Evolutionary conservation across 2,329 filamentous ascomycete genomes (phyloP), one percentile per base, ranked within the genome.

Genomic region (Nannizziopsis barbatae): DNA sequence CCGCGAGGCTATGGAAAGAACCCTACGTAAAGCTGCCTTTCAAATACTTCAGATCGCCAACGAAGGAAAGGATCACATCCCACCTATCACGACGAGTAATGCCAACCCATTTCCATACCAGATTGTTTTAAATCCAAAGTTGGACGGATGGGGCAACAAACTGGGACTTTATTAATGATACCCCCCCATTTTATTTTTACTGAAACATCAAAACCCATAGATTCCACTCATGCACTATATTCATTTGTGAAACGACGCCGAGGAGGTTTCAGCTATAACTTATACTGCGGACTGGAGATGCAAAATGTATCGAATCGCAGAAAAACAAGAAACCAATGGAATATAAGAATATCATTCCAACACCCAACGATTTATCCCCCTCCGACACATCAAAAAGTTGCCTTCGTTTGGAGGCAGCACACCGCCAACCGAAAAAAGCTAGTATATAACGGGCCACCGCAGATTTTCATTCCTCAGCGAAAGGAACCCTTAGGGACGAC

Each of bases 71-170:
- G 86, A 93, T 60, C 92, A 96, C 66, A 96, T 98, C 56, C 92
- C 92, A 1, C 92, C 90, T 44, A 96, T 96, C 59, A 95, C 88
- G 7, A 92, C 88, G 17, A 88, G 82, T 62, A 86, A 90, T 53
- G 74, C 84, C 42, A 96, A 96, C 64, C 90, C 92, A 0, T 98
- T 96, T 61, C 90, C 90, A 0, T 96, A 94, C 67, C 84, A 89
- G 65, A 94, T 96, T 62, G 77, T 83, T 52, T 80, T 96, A 51
- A 92, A 94, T 62, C 86, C 86, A 50, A 86, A 86, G 60, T 76
- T 81, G 51, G 81, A 84, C 53, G 77, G 82, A 45, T 90, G 87
- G 86, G 80, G 85, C 42, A 78, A 82, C 49, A 76, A 85, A 35
- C 87, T 90, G 68, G 84, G 86, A 20, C 79, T 87, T 52, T 86